Evolutionary conservation across 768 basidiomycete genomes (phyloP), one percentile per base, ranked within the genome.

Genomic region (Lactifluus rugatus): DNA sequence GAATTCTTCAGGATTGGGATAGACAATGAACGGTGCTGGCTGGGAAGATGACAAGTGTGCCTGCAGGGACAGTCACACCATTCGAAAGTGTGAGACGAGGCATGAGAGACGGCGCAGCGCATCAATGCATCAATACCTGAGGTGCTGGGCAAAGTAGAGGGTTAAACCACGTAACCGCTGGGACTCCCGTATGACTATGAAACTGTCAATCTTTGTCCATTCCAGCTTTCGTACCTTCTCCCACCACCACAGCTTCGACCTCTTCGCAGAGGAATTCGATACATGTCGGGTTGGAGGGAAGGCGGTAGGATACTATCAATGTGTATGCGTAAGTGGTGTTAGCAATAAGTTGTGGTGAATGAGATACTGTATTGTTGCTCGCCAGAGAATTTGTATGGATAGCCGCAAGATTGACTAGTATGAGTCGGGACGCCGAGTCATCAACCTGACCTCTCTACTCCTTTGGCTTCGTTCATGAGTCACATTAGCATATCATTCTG

Each of bases 401-500:
- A 10, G 71, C 69, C 2, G 72, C 70, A 59, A 75, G 71, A 60
- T 74, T 75, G 31, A 70, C 47, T 11, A 58, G 21, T 3, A 72
- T 57, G 14, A 73, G 48, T 17, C 63, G 61, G 10, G 56, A 45
- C 5, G 70, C 68, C 10, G 77, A 62, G 25, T 71, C 68, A 9
- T 63, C 65, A 7, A 71, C 56, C n/a, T 0, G 68, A 70, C 16
- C 68, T 65, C 52, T 73, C 70, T 2, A 67, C 44, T 19, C 66
- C 71, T 32, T 66, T 48, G 0, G 75, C 75, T 13, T 67, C 66
- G 37, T 74, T 74, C 42, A 79, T 65, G 5, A 79, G 62, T 78
- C 78, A 81, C 42, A 70, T 71, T 5, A 79, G 69, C 34, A 76
- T 63, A 61, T 81, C 77, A 52, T 75, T 74, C 79, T 77, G 41